phyloP scores from a whole-genome alignment of 2,329 filamentous ascomycete species.

The Verticillium dahliae region DNA sequence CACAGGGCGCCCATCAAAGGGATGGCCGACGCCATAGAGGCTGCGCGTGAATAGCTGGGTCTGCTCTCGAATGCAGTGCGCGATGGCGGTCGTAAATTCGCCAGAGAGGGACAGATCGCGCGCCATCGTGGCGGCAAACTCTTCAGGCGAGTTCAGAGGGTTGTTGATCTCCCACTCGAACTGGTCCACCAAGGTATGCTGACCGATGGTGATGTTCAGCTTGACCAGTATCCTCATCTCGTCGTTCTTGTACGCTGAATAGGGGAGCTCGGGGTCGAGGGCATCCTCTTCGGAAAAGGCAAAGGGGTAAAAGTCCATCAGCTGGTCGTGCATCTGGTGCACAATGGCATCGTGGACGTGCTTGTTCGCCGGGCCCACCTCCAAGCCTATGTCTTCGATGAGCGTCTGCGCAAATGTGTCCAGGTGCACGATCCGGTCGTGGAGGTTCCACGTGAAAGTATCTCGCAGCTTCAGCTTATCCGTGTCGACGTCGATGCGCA shows the following conservation, averaged over 20 bases:
- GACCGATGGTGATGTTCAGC: conserved; percentile 94
- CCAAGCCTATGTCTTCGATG: conserved; percentile 74
- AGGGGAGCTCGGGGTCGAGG: conserved; percentile 82
- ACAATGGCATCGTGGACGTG: conserved; percentile 55
- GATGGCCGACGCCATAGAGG: conserved; percentile 86
- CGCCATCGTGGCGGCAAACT: conserved; percentile 86
- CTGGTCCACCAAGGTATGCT: conserved; percentile 89
- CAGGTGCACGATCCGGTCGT: conserved; percentile 75
- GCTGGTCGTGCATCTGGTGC: conserved; percentile 76
- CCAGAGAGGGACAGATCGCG: conserved; percentile 84
- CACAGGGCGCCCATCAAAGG: conserved; percentile 88
- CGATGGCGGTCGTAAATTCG: conserved; percentile 95
- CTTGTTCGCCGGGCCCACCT: conserved; percentile 49
- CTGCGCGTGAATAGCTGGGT: conserved; percentile 90
- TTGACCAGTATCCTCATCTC: conserved; percentile 97
- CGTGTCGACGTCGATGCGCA: conserved; percentile 88
- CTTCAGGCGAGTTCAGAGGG: conserved; percentile 85
- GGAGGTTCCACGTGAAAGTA: conserved; percentile 97
- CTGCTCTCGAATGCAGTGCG: conserved; percentile 95
- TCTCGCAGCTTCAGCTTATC: conserved; percentile 94
- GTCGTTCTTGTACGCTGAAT: conserved; percentile 94
- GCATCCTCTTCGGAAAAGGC: conserved; percentile 85
- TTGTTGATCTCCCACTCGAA: conserved; percentile 99
- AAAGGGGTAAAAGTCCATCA: conserved; percentile 89
- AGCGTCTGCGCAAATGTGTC: conserved; percentile 84